A percentile compares a stretch with the other conserved stretches of the same genome.
These are phyloP conservation scores for Sequoia sempervirens DNA, from an alignment of 75 land plant genomes.

Conservation along the genomic window DNA sequence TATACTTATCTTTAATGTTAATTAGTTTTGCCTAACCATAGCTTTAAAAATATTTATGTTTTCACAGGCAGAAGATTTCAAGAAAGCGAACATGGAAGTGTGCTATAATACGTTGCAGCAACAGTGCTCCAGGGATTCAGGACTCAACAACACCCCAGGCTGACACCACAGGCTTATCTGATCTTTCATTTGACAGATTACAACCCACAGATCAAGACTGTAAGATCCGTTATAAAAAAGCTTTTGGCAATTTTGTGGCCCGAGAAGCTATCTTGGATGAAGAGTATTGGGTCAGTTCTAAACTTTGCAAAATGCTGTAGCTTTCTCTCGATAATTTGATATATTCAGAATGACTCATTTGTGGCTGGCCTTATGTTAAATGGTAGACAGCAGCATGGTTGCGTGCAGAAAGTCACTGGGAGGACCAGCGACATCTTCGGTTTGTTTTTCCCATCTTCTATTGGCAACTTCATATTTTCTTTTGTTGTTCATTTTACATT, in stretches of 20 bases:
- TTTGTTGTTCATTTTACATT: neutral
- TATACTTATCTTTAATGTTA: neutral
- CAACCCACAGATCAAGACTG: conserved; percentile 33
- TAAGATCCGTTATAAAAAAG: conserved; percentile 9
- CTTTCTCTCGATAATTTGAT: neutral
- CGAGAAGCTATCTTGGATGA: conserved; percentile 61
- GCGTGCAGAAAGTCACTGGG: conserved; percentile 74
- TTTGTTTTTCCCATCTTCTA: conserved; percentile 14
- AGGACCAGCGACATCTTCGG: conserved; percentile 45
- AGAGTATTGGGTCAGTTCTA: conserved; percentile 60
- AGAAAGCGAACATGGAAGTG: conserved; percentile 16
- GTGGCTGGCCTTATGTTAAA: conserved; percentile 2
- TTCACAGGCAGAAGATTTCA: conserved; percentile 7
- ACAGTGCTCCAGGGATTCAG: conserved; percentile 13
- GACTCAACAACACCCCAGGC: conserved; percentile 12
- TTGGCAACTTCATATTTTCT: neutral
- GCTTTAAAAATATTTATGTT: neutral
- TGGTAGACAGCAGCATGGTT: conserved; percentile 89
- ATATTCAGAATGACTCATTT: conserved; percentile 5
- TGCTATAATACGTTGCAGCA: conserved; percentile 16
- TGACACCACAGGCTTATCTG: conserved; percentile 16
- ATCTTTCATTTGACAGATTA: conserved; percentile 34
- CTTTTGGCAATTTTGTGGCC: conserved; percentile 42
- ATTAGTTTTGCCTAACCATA: neutral
- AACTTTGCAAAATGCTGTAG: neutral